A percentile compares a stretch with the other conserved stretches of the same genome.
phyloP scores from a whole-genome alignment of 169 alveolate species.

The Plasmodium sp. region DNA sequence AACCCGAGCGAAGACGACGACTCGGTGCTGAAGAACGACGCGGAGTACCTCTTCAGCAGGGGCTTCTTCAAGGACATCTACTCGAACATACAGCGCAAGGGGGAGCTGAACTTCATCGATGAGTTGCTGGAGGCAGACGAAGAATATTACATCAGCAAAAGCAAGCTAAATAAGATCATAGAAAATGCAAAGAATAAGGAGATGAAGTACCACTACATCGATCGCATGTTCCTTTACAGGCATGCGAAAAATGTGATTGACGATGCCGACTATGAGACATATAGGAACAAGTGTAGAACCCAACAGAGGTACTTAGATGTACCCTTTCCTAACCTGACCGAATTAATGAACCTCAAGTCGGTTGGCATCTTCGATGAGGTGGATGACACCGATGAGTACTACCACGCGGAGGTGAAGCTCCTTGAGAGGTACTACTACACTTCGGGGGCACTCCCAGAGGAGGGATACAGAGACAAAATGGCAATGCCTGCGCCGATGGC shows the following conservation, averaged over 20 bases:
- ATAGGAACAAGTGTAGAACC: slow-evolving; percentile 28
- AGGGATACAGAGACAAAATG: neutral
- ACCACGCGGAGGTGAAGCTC: slow-evolving; percentile 49
- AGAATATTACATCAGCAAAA: slow-evolving; percentile 54
- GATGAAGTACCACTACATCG: slow-evolving; percentile 64
- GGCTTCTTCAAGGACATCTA: slow-evolving; percentile 37
- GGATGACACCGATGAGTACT: slow-evolving; percentile 58
- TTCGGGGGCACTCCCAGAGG: neutral
- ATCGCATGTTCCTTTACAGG: slow-evolving; percentile 53
- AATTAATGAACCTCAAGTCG: slow-evolving; percentile 40
- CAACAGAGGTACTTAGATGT: slow-evolving; percentile 48
- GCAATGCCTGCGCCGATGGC: neutral
- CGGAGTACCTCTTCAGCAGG: slow-evolving; percentile 48
- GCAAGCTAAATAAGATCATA: slow-evolving; percentile 31
- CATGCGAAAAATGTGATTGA: slow-evolving; percentile 71
- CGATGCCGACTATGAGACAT: slow-evolving; percentile 48
- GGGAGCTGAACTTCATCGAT: slow-evolving; percentile 56
- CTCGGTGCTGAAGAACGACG: slow-evolving; percentile 35
- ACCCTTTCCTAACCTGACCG: slow-evolving; percentile 50
- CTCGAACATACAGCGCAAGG: slow-evolving; percentile 45
- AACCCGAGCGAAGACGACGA: slow-evolving; percentile 32
- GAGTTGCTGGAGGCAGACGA: slow-evolving; percentile 32
- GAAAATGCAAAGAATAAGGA: slow-evolving; percentile 69
- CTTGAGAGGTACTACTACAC: slow-evolving; percentile 25
- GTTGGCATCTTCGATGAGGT: slow-evolving; percentile 47